Base-by-base conservation (phyloP, 805 yeast genomes). In the Suhomyces faveliae region DNA sequence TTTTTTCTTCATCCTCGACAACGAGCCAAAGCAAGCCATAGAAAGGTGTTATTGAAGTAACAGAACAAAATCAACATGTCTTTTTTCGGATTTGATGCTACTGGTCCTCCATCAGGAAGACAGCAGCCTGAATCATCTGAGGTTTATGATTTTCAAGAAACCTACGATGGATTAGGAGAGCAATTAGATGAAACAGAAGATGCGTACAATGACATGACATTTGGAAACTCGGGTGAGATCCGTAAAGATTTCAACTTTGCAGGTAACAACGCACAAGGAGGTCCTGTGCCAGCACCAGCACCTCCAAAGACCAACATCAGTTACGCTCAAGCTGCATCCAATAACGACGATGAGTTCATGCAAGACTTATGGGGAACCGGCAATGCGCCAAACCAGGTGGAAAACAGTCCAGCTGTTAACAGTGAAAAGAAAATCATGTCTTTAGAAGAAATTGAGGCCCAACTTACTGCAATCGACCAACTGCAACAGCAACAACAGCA, bases 391-490 rank as follows among this genome's bases (percentile, higher is more conserved):
- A 38, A 45, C 17, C 20, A 40, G 19, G 11, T 20, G 20, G 50
- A 48, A 33, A 12, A 35, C 29, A 3, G 24, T 37, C 41, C 40
- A 8, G 63, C 60, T 17, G 13, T 19, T 4, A 11, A 17, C 1
- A 78, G 67, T 22, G 73, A 68, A 45, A 73, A 73, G 55, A 78
- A 77, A 56, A 76, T 85, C 19, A 67, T 87, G 56, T 85, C 96
- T 9, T 73, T 89, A 63, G 92, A 87, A 62, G 95, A 90, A 57
- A 79, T 90, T 54, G 96, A 90, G 68, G 89, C 96, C 7, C 89
- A 83, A 58, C 72, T 85, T 61, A 71, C 83, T 50, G 74, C 78
- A 4, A 72, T 76, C 47, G 77, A 70, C 48, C 58, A 58, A 38
- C 43, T 57, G 43, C 68, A 62, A 35, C 60, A 53, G 19, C 61